phyloP scores from a whole-genome alignment of 352 stramenopile species.

The Globisporangium nunn region DNA sequence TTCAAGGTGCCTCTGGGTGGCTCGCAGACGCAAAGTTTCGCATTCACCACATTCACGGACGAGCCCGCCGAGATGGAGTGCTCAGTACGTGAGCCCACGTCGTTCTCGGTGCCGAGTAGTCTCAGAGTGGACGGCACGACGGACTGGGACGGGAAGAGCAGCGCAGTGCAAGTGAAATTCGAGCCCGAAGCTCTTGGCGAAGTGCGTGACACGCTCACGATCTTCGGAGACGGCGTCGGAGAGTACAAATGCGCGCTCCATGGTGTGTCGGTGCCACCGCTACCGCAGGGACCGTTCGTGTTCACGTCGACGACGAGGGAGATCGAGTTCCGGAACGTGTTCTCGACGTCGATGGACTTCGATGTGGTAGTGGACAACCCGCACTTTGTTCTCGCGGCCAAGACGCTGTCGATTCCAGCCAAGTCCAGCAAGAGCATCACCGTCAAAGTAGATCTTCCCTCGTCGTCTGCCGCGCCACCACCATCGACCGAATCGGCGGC shows the following conservation, averaged over 20 bases:
- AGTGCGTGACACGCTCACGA: slow-evolving; percentile 65
- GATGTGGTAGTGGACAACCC: slow-evolving; percentile 74
- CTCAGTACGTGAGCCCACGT: slow-evolving; percentile 43
- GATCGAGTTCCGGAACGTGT: slow-evolving; percentile 90
- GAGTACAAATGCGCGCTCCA: slow-evolving; percentile 83
- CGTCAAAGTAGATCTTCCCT: slow-evolving; percentile 41
- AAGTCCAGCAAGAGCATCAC: slow-evolving; percentile 58
- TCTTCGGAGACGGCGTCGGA: slow-evolving; percentile 55
- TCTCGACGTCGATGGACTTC: slow-evolving; percentile 69
- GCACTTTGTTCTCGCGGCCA: slow-evolving; percentile 50
- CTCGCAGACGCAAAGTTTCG: slow-evolving; percentile 71
- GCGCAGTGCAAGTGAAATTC: slow-evolving; percentile 73
- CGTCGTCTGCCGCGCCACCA: background rate
- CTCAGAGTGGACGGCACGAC: slow-evolving; percentile 41
- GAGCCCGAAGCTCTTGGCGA: slow-evolving; percentile 87
- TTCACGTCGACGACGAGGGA: slow-evolving; percentile 46
- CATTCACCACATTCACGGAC: slow-evolving; percentile 55
- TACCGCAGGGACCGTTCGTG: slow-evolving; percentile 82
- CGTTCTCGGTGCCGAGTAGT: slow-evolving; percentile 56
- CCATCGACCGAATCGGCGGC: slow-evolving; percentile 2
- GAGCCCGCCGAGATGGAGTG: slow-evolving; percentile 44
- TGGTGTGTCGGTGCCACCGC: slow-evolving; percentile 63
- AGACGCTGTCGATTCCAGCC: slow-evolving; percentile 54
- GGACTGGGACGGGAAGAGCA: slow-evolving; percentile 70
- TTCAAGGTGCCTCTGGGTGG: slow-evolving; percentile 81